Percentiles rank a stretch among this genome's conserved stretches.
Evolutionary conservation across 2,329 filamentous ascomycete species (phyloP).

Genomic region (Phialophora verrucosa): DNA sequence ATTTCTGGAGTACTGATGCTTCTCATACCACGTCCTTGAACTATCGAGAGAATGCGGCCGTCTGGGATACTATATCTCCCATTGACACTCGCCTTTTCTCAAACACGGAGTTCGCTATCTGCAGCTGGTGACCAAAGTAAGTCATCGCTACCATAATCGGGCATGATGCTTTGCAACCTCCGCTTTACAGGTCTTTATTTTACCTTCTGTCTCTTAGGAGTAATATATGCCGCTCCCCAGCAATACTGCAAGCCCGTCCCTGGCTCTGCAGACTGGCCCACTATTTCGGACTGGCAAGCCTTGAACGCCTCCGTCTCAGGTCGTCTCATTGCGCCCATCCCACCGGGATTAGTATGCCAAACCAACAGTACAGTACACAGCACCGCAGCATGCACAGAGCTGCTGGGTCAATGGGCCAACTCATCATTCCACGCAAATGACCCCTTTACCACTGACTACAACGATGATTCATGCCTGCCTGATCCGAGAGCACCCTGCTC

Average conservation of each 20-base stretch:
- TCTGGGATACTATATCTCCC: not conserved
- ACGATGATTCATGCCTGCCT: constrained; percentile 60
- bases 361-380: constrained; percentile 44
- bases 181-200: not conserved
- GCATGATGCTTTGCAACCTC: constrained; percentile 11
- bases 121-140: not conserved
- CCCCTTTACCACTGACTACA: constrained; percentile 52
- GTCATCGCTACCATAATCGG: not conserved
- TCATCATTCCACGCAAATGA: constrained; percentile 48
- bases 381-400: constrained; percentile 43
- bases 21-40: not conserved
- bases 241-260: constrained; percentile 36
- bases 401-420: constrained; percentile 44
- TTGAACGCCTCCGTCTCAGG: constrained; percentile 49
- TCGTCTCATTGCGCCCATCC: constrained; percentile 45
- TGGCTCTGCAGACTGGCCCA: constrained; percentile 45
- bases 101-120: not conserved
- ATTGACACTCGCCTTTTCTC: not conserved
- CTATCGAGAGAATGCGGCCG: not conserved
- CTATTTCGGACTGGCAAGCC: constrained; percentile 43
- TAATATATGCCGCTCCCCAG: constrained; percentile 16
- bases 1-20: constrained; percentile 7
- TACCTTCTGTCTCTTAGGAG: constrained; percentile 6
- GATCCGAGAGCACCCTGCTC: constrained; percentile 39
- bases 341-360: constrained; percentile 57